Evolutionary conservation across 2,329 filamentous ascomycete genomes (phyloP), one percentile per base, ranked within the genome.

Genomic region (Biscogniauxia marginata): DNA sequence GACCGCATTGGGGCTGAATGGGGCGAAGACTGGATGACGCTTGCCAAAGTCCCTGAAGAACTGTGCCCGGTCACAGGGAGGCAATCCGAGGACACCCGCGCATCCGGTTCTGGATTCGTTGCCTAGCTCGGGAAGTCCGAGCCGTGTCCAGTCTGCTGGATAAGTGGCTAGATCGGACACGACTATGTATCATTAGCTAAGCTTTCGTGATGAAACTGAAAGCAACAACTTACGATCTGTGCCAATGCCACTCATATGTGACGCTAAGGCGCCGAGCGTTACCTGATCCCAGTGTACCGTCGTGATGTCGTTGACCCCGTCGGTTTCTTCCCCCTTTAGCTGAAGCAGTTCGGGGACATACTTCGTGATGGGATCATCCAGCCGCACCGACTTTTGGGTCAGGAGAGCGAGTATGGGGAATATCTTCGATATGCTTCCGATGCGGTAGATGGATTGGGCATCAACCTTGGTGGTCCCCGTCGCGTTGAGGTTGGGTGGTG

Each of bases 381-480:
- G 20, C 6, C 55, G 55, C 5, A 69, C 62, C 7, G 55, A 18
- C 6, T 49, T 55, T 52, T 66, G 58, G 7, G 65, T 63, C n/a
- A 69, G 50, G 5, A 67, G 22, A 13, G 65, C 60, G 13, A 67
- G 57, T 1, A 65, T 59, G 0, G 63, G 54, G 21, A 69, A 69
- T 6, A 73, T 56, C 57, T 75, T 76, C n/a, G 72, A 71, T 44
- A 76, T 63, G 53, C 73, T 75, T 21, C 70, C 73, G 7, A 74
- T 55, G 4, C 73, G 67, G 57, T 73, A 77, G 46, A 74, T 64
- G 0, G 73, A 73, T 44, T 74, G 63, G 0, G 62, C 65, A 46
- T 68, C 61, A 11, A 75, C 67, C 3, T 19, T 22, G 0, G 56
- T 48, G 1, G 67, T 68, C 53, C 72, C 68, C n/a, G 63, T 65